These are phyloP conservation scores for Collybia mongolica DNA, from an alignment of 768 basidiomycete species.

Conservation along the genomic window DNA sequence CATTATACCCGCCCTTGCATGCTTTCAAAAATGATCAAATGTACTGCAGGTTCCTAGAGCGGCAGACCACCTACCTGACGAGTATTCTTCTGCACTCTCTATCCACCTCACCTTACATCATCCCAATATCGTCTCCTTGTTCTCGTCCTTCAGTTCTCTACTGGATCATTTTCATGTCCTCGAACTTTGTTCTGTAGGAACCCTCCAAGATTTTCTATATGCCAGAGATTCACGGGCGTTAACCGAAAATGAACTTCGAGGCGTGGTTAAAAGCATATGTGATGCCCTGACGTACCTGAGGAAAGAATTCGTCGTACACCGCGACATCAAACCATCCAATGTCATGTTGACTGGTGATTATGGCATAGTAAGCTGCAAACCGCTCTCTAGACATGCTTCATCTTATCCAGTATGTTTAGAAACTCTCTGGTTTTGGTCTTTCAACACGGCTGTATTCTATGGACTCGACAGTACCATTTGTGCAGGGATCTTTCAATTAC, in stretches of 20 bases:
- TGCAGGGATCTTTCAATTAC: constrained; percentile 24
- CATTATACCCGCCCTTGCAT: neutral
- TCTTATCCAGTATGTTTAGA: constrained; percentile 25
- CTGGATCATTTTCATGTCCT: constrained; percentile 35
- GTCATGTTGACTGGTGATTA: constrained; percentile 38
- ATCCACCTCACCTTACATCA: constrained; percentile 46
- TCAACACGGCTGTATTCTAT: constrained; percentile 27
- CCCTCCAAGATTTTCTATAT: constrained; percentile 28
- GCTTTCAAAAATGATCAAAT: neutral
- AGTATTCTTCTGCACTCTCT: constrained; percentile 9
- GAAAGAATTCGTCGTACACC: constrained; percentile 41
- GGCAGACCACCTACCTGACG: constrained; percentile 6
- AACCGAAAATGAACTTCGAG: constrained; percentile 33
- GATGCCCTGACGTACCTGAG: constrained; percentile 44
- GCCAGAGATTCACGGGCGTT: constrained; percentile 19
- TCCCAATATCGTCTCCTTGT: constrained; percentile 45
- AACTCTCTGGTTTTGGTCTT: constrained; percentile 40
- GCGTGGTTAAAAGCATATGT: constrained; percentile 34
- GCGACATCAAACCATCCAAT: constrained; percentile 37
- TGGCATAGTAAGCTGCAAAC: constrained; percentile 34
- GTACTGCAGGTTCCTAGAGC: constrained; percentile 2
- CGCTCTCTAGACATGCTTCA: neutral
- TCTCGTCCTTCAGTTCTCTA: constrained; percentile 35
- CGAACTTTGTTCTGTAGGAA: constrained; percentile 44
- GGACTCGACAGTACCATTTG: constrained; percentile 16